Evolutionary conservation across 78 protist species (phyloP).

Genomic region (Speleostelium caveatum): DNA sequence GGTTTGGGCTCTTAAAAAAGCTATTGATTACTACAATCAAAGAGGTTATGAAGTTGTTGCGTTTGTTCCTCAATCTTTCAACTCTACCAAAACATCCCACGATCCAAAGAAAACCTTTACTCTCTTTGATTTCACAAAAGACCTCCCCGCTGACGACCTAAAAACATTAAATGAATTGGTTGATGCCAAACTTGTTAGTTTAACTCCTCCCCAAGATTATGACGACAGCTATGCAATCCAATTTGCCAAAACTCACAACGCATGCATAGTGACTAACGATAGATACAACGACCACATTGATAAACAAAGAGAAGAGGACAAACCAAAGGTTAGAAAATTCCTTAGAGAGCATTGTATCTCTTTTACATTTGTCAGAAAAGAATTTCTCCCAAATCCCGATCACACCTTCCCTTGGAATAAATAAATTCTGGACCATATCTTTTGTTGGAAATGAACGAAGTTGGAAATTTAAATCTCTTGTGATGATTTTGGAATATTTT

Average conservation of each 20-base stretch:
- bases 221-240: conserved; percentile 82
- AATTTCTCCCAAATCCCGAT: conserved; percentile 81
- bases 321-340: conserved; percentile 53
- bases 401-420: conserved; percentile 37
- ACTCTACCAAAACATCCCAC: not conserved
- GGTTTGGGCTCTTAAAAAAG: conserved; percentile 56
- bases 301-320: conserved; percentile 26
- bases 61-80: conserved; percentile 70
- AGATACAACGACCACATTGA: conserved; percentile 82
- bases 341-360: conserved; percentile 75
- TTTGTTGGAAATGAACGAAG: not conserved
- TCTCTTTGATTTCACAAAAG: conserved; percentile 35
- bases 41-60: conserved; percentile 78
- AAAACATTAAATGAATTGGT: conserved; percentile 23
- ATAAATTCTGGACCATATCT: not conserved
- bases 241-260: conserved; percentile 62
- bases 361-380: conserved; percentile 79
- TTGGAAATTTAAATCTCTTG: not conserved
- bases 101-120: conserved; percentile 41
- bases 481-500: not conserved
- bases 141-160: conserved; percentile 39
- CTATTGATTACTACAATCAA: conserved; percentile 61
- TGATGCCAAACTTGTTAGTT: conserved; percentile 38
- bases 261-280: conserved; percentile 82
- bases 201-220: conserved; percentile 87